Percentiles rank a stretch among this genome's conserved stretches.
Evolutionary conservation across 1,284 basidiomycete genomes (phyloP).

Genomic region (Moesziomyces aphidis): DNA sequence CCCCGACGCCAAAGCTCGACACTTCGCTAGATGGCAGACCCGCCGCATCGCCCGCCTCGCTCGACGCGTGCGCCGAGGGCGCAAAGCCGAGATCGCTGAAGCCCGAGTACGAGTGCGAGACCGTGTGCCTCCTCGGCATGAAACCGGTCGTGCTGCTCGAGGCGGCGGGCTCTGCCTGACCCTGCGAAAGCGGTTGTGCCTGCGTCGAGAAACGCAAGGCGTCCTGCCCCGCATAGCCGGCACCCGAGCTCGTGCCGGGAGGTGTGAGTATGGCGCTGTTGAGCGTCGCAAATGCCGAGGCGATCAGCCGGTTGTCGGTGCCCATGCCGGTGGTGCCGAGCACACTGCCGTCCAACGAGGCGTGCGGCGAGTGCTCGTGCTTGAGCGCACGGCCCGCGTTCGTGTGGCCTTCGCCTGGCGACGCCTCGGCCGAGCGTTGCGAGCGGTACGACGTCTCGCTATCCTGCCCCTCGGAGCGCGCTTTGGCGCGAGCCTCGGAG

Average conservation of each 20-base stretch:
- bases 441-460: slow-evolving; percentile 20
- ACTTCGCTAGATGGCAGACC: slow-evolving; percentile 17
- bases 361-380: slow-evolving; percentile 24
- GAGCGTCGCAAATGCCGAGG: slow-evolving; percentile 46
- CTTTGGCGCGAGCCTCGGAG: slow-evolving; percentile 20
- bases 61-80: slow-evolving; percentile 14
- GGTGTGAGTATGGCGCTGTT: slow-evolving; percentile 39
- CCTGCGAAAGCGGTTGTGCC: slow-evolving; percentile 13
- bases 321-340: slow-evolving; percentile 12
- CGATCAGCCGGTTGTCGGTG: slow-evolving; percentile 34
- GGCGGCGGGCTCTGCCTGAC: slow-evolving; percentile 7
- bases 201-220: slow-evolving; percentile 10
- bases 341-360: slow-evolving; percentile 22
- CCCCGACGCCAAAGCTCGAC: slow-evolving; percentile 15
- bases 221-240: slow-evolving; percentile 7
- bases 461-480: slow-evolving; percentile 31
- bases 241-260: slow-evolving; percentile 30
- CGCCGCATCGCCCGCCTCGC: slow-evolving; percentile 13
- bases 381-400: slow-evolving; percentile 8
- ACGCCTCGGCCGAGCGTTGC: slow-evolving; percentile 17
- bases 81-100: slow-evolving; percentile 29
- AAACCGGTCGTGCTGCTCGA: not conserved
- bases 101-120: slow-evolving; percentile 35
- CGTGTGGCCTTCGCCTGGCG: slow-evolving; percentile 8
- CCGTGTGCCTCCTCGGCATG: slow-evolving; percentile 44